These are phyloP conservation scores for Diaporthe sp. DNA, from an alignment of 2,329 filamentous ascomycete species.

Conservation along the genomic window DNA sequence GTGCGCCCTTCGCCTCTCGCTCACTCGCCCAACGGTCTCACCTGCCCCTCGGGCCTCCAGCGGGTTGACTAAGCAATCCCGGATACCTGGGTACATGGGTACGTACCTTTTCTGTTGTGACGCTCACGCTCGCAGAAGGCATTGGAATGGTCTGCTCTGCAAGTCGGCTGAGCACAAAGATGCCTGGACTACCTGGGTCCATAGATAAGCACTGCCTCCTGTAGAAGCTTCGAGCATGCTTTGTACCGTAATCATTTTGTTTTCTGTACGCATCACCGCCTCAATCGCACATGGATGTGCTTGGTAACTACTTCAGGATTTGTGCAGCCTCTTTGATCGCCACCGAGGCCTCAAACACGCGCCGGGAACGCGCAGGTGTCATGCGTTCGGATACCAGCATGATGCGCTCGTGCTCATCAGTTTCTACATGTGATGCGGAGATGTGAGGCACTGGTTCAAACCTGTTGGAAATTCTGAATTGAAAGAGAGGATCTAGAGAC, in stretches of 20 bases:
- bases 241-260: background rate
- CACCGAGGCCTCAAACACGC: conserved; percentile 7
- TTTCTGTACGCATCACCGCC: background rate
- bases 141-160: conserved; percentile 10
- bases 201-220: background rate
- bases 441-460: background rate
- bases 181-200: background rate
- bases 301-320: background rate
- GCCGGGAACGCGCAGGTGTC: background rate
- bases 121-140: background rate
- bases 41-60: background rate
- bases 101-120: background rate
- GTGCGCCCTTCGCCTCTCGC: background rate
- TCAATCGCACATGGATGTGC: background rate
- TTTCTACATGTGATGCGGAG: no score
- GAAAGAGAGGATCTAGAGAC: background rate
- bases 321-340: conserved; percentile 18
- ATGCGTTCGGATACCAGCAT: background rate
- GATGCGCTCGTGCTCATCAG: background rate
- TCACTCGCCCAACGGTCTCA: no score
- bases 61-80: background rate
- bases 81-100: background rate
- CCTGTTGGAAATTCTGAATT: background rate
- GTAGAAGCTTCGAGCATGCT: background rate
- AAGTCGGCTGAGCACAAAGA: conserved; percentile 6